Evolutionary conservation across 345 rosid species (phyloP).

Genomic region (Stellera chamaejasme): DNA sequence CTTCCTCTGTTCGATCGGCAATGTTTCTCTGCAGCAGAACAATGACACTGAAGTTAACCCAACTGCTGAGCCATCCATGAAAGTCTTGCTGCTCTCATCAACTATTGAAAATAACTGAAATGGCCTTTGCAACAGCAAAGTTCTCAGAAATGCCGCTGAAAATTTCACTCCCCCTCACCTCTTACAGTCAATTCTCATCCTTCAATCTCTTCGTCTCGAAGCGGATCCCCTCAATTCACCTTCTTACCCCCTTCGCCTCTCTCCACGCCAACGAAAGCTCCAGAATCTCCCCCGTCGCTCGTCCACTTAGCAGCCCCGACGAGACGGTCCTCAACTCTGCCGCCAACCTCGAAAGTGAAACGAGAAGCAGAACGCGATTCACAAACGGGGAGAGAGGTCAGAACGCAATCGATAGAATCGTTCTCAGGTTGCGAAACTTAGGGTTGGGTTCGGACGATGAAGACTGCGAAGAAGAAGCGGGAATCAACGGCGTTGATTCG

Average conservation of each 20-base stretch:
- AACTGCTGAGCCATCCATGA: too few relatives aligned
- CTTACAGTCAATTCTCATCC: conserved; percentile 30
- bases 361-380: conserved; percentile 20
- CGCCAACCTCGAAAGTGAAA: conserved; percentile 13
- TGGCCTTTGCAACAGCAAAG: conserved; percentile 48
- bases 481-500: conserved; percentile 10
- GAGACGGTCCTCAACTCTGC: conserved; percentile 13
- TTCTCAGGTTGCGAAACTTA: conserved; percentile 70
- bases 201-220: conserved; percentile 32
- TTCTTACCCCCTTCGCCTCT: conserved; percentile 28
- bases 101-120: conserved; percentile 5
- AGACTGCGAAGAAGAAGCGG: conserved; percentile 30
- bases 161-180: conserved; percentile 40
- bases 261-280: conserved; percentile 26
- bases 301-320: conserved; percentile 7
- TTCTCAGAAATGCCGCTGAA: conserved; percentile 68
- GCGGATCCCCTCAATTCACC: conserved; percentile 26
- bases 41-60: too few relatives aligned
- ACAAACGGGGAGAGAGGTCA: conserved; percentile 39
- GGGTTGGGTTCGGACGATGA: conserved; percentile 71
- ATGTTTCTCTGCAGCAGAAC: too few relatives aligned
- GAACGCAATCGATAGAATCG: conserved; percentile 75
- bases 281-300: conserved; percentile 18
- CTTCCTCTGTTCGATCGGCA: too few relatives aligned
- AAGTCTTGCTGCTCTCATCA: too few relatives aligned